Conservation (phyloP, 768 basidiomycete species). For the Rhizopogon vesiculosus region DNA sequence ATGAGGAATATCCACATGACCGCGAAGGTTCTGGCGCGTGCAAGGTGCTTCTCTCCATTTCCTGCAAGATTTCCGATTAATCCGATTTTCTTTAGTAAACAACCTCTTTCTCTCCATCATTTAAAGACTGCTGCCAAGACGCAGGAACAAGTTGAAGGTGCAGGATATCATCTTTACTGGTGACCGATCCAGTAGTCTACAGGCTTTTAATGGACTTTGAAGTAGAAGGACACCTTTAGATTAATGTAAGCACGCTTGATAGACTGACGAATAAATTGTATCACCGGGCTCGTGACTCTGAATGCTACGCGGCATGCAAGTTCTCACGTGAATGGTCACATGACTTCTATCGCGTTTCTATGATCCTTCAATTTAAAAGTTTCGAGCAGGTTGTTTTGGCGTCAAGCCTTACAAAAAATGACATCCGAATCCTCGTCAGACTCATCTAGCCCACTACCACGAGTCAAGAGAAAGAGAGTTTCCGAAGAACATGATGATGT, state of each 20-base stretch:
- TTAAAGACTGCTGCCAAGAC: not conserved
- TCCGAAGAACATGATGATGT: conserved; percentile 13
- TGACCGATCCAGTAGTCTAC: not conserved
- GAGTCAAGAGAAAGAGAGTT: conserved; percentile 18
- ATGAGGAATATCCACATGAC: not conserved
- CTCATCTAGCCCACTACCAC: conserved; percentile 24
- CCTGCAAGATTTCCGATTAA: not conserved
- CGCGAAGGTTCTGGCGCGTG: not conserved
- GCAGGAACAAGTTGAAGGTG: not conserved
- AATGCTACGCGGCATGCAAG: too few relatives aligned
- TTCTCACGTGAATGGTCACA: not conserved
- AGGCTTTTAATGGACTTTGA: not conserved
- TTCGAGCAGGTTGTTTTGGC: not conserved
- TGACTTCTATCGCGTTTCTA: not conserved
- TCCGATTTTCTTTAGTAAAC: not conserved
- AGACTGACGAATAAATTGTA: too few relatives aligned
- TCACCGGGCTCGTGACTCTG: not conserved
- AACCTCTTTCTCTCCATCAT: not conserved
- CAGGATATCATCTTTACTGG: conserved; percentile 2
- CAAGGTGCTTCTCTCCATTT: not conserved
- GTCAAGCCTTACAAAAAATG: conserved; percentile 7
- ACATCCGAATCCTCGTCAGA: conserved; percentile 23
- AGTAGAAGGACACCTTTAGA: not conserved
- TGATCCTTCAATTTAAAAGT: not conserved
- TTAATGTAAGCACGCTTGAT: not conserved